A percentile compares a stretch with the other conserved stretches of the same genome.
Evolutionary conservation across 148 eudicot species (phyloP).

Genomic region (Vaccinium vitisidaea): DNA sequence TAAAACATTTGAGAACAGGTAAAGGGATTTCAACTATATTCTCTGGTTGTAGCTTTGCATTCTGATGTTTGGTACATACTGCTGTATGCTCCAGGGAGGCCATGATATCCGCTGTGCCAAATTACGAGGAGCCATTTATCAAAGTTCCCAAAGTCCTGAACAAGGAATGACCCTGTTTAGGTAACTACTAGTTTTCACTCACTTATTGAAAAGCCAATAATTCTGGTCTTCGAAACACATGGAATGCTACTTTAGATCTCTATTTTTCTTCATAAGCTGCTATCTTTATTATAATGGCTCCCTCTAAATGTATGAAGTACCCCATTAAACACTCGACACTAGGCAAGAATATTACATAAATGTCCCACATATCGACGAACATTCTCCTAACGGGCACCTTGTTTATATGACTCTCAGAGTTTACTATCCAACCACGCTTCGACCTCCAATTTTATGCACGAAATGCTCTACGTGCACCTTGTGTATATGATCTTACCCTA

Average conservation of each 20-base stretch:
- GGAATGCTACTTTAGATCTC: background rate
- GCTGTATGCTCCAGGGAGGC: constrained; percentile 49
- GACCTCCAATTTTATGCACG: background rate
- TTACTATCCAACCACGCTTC: background rate
- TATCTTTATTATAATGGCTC: background rate
- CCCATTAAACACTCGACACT: background rate
- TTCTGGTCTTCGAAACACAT: background rate
- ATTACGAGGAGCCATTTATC: constrained; percentile 78
- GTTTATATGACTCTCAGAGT: background rate
- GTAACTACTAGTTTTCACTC: constrained; percentile 17
- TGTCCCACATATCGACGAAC: background rate
- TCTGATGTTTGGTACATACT: background rate
- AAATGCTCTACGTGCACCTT: background rate
- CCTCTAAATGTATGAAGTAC: background rate
- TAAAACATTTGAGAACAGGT: constrained; percentile 71
- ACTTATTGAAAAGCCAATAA: background rate
- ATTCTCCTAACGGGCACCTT: background rate
- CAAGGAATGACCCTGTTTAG: constrained; percentile 50
- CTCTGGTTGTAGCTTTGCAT: background rate
- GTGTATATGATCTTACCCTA: background rate
- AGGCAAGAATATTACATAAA: background rate
- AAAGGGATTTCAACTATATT: constrained; percentile 8
- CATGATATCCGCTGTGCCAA: constrained; percentile 69
- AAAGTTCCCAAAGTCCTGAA: constrained; percentile 89
- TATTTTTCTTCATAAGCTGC: background rate